Conservation (phyloP, 2,329 filamentous ascomycete genomes). For the Cercospora sojina region DNA sequence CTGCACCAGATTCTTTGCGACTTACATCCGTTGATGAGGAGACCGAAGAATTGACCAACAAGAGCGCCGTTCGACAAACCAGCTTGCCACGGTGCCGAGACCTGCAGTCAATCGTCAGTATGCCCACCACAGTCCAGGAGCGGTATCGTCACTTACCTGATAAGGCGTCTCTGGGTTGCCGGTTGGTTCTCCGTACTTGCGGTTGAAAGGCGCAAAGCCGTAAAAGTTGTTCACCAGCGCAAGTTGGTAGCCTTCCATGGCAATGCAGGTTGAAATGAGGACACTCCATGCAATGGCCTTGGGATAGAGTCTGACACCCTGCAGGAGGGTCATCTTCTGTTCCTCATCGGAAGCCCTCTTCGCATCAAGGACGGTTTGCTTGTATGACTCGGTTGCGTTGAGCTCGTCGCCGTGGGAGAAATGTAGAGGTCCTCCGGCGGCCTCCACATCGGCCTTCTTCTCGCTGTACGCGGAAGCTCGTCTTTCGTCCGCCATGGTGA, state of each 20-base stretch:
- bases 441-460: slow-evolving; percentile 9
- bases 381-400: slow-evolving; percentile 31
- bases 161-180: slow-evolving; percentile 37
- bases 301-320: slow-evolving; percentile 79
- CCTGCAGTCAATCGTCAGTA: slow-evolving; percentile 35
- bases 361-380: slow-evolving; percentile 42
- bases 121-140: not conserved
- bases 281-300: slow-evolving; percentile 83
- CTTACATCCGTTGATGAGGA: slow-evolving; percentile 46
- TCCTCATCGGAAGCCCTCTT: slow-evolving; percentile 50
- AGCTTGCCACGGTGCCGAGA: slow-evolving; percentile 50
- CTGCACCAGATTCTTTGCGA: not conserved
- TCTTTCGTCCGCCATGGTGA: slow-evolving; percentile 4
- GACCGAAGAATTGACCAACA: slow-evolving; percentile 46
- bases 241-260: slow-evolving; percentile 89
- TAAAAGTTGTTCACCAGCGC: slow-evolving; percentile 80
- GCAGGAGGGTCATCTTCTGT: slow-evolving; percentile 57
- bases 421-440: slow-evolving; percentile 17
- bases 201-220: slow-evolving; percentile 49
- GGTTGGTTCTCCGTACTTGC: slow-evolving; percentile 43
- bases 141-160: slow-evolving; percentile 2
- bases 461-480: slow-evolving; percentile 2
- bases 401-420: slow-evolving; percentile 35
- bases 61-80: slow-evolving; percentile 50
- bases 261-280: slow-evolving; percentile 84